Conservation (phyloP, 1,139 yeast species). For the Debaryomyces psychrophilus region DNA sequence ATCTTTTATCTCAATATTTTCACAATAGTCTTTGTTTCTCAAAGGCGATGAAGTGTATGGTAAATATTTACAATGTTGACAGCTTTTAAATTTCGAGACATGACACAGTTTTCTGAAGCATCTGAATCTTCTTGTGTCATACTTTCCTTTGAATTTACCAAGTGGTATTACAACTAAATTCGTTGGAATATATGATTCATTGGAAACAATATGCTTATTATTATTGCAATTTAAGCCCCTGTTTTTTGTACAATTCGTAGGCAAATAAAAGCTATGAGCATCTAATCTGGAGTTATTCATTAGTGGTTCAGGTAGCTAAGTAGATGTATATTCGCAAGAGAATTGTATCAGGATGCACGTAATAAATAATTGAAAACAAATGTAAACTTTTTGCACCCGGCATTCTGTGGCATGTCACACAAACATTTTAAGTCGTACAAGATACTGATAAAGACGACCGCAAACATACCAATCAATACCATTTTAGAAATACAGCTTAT, state of each 20-base stretch:
- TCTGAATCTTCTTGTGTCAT: conserved; percentile 21
- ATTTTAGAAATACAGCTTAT: too few species aligned
- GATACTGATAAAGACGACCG: neutral
- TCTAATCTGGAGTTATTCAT: neutral
- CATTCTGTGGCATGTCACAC: conserved; percentile 1
- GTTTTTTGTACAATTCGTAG: neutral
- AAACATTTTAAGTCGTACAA: neutral
- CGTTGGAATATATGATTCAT: neutral
- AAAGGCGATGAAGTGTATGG: conserved; percentile 31
- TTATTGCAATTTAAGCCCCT: neutral
- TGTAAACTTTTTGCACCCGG: conserved; percentile 1
- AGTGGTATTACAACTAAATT: conserved; percentile 7
- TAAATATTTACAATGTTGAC: conserved; percentile 26
- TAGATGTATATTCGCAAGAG: neutral
- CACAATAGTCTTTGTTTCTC: conserved; percentile 12
- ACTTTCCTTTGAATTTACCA: conserved; percentile 22
- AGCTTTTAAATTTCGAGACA: conserved; percentile 12
- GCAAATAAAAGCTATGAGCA: neutral
- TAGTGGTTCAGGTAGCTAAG: neutral
- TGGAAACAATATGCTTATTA: neutral
- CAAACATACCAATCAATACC: too few species aligned
- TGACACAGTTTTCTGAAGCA: conserved; percentile 16
- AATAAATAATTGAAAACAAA: neutral
- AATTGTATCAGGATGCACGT: neutral
- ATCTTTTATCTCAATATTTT: conserved; percentile 6